Conservation (phyloP, 1,139 yeast species). For the Geotrichum aggregatum region DNA sequence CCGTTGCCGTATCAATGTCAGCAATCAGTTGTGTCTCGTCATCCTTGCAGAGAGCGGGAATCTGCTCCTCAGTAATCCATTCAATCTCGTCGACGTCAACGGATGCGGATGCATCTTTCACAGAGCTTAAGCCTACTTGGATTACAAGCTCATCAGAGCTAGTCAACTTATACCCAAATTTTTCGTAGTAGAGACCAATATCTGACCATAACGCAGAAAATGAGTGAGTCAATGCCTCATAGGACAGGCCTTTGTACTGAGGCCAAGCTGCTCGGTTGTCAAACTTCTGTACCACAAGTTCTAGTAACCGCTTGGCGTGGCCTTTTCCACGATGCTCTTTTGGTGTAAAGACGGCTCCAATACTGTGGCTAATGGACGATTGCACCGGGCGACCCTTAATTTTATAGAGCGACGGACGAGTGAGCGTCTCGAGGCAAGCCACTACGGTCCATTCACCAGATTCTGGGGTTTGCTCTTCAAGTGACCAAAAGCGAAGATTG, state of each 20-base stretch:
- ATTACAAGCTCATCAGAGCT: slow-evolving; percentile 29
- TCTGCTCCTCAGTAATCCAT: slow-evolving; percentile 37
- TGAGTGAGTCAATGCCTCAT: slow-evolving; percentile 37
- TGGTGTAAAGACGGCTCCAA: slow-evolving; percentile 65
- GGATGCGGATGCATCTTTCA: too few species aligned
- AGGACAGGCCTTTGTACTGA: slow-evolving; percentile 38
- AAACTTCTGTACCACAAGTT: slow-evolving; percentile 37
- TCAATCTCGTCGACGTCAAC: slow-evolving; percentile 29
- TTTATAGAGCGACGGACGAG: slow-evolving; percentile 42
- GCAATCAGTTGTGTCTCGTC: slow-evolving; percentile 34
- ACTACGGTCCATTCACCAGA: slow-evolving; percentile 14
- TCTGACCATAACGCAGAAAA: slow-evolving; percentile 62
- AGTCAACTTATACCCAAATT: slow-evolving; percentile 52
- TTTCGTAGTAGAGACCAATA: slow-evolving; percentile 61
- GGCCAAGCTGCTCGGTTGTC: slow-evolving; percentile 36
- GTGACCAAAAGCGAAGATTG: slow-evolving; percentile 32
- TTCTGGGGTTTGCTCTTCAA: slow-evolving; percentile 25
- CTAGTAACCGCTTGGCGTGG: slow-evolving; percentile 57
- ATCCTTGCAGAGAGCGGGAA: slow-evolving; percentile 11
- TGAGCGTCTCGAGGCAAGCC: slow-evolving; percentile 17
- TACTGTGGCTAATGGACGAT: slow-evolving; percentile 47
- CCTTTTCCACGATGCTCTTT: slow-evolving; percentile 59
- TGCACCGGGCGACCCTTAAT: slow-evolving; percentile 28
- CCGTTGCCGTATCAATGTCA: slow-evolving; percentile 33
- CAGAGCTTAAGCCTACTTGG: neutral